Conservation (phyloP, 805 yeast species). For the Nakazawaea ishiwadae region DNA sequence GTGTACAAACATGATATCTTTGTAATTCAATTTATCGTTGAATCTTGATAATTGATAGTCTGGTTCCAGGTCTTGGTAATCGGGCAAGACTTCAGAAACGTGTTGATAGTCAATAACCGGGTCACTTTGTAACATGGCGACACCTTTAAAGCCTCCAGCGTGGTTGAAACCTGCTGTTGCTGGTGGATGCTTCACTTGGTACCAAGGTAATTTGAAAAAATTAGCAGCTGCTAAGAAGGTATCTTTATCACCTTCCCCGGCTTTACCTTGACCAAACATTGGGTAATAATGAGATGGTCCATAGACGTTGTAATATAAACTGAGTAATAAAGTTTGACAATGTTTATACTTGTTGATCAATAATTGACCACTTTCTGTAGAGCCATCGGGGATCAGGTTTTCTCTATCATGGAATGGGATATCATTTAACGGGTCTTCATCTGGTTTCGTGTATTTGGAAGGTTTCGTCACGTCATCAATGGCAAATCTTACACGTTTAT, state of each 20-base stretch:
- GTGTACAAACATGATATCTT: constrained; percentile 27
- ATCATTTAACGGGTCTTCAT: neutral
- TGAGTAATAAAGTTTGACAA: constrained; percentile 39
- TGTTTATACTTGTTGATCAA: constrained; percentile 45
- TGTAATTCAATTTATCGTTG: neutral
- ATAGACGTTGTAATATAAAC: constrained; percentile 48
- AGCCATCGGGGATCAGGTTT: constrained; percentile 48
- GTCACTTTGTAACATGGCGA: constrained; percentile 54
- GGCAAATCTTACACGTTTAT: constrained; percentile 24
- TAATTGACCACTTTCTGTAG: constrained; percentile 55
- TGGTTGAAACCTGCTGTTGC: constrained; percentile 42
- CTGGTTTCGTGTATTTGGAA: constrained; percentile 8
- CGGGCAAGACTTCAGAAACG: constrained; percentile 15
- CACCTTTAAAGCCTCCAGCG: constrained; percentile 34
- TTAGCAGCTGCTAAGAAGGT: constrained; percentile 52
- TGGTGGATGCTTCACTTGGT: constrained; percentile 46
- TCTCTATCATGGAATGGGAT: constrained; percentile 46
- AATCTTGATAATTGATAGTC: neutral
- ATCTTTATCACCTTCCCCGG: constrained; percentile 58
- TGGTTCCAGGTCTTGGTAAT: neutral
- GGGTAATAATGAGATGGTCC: constrained; percentile 48
- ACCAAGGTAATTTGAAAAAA: constrained; percentile 35
- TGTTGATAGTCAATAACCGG: constrained; percentile 36
- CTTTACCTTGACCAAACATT: constrained; percentile 40
- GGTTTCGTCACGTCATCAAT: constrained; percentile 22